Conservation (phyloP, 305 asterid species). For the Fraxinus sp. region DNA sequence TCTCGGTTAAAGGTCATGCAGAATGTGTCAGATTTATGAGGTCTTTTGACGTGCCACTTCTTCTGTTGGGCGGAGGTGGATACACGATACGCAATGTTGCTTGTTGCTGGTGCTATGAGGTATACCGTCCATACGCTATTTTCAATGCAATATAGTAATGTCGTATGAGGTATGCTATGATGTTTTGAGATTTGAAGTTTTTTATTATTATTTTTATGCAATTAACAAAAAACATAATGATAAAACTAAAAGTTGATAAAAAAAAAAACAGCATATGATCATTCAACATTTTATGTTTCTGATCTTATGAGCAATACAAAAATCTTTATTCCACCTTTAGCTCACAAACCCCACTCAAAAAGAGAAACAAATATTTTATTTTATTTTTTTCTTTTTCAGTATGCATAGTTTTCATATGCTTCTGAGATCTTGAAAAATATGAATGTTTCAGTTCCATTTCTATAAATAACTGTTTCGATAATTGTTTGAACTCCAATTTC, state of each 20-base stretch:
- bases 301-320: neutral
- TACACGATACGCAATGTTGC: constrained; percentile 60
- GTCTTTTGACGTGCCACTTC: constrained; percentile 52
- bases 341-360: neutral
- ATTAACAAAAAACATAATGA: neutral
- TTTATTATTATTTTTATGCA: neutral
- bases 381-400: neutral
- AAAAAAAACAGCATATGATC: neutral
- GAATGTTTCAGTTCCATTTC: neutral
- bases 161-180: neutral
- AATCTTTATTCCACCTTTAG: neutral
- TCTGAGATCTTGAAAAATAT: neutral
- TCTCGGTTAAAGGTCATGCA: constrained; percentile 55
- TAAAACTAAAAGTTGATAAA: neutral
- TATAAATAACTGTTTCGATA: neutral
- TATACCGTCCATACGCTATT: neutral
- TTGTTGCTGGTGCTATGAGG: constrained; percentile 65
- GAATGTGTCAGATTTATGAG: constrained; percentile 58
- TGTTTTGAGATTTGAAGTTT: neutral
- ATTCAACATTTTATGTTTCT: neutral
- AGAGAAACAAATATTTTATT: neutral
- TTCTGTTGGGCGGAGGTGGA: constrained; percentile 56
- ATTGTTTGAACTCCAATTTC: neutral
- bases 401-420: neutral
- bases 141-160: neutral